These are phyloP conservation scores for Yamadazyma aaseri DNA, from an alignment of 1,139 yeast species.

Conservation along the genomic window DNA sequence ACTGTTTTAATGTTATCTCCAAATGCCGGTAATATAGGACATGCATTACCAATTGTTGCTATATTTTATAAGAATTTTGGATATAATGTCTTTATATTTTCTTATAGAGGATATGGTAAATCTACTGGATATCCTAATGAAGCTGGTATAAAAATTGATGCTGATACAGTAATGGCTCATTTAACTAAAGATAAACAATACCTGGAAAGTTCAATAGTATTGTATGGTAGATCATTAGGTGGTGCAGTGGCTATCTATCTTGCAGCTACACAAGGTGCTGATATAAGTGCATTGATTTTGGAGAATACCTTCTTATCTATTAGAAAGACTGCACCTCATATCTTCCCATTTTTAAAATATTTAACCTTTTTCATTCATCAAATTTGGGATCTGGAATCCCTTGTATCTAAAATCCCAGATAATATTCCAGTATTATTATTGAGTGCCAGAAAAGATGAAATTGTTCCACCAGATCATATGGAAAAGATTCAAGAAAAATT, in stretches of 20 bases:
- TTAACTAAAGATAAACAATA: conserved; percentile 50
- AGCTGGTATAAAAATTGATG: conserved; percentile 77
- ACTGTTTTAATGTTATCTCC: conserved; percentile 84
- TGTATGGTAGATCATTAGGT: conserved; percentile 90
- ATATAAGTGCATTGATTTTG: conserved; percentile 62
- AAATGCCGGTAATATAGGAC: conserved; percentile 97
- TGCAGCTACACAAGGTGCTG: conserved; percentile 53
- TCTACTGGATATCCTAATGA: conserved; percentile 82
- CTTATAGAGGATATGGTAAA: conserved; percentile 90
- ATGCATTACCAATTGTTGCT: conserved; percentile 79
- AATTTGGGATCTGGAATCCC: conserved; percentile 75
- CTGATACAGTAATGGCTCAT: conserved; percentile 67
- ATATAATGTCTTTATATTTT: conserved; percentile 80
- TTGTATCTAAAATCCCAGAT: conserved; percentile 52
- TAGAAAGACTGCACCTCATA: conserved; percentile 76
- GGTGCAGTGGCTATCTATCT: conserved; percentile 92
- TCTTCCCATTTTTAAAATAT: conserved; percentile 66
- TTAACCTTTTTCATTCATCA: conserved; percentile 70
- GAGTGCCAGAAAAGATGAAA: conserved; percentile 78
- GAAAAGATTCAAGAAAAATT: conserved; percentile 52
- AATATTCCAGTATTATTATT: conserved; percentile 67
- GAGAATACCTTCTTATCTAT: conserved; percentile 87
- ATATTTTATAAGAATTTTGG: conserved; percentile 63
- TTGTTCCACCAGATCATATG: conserved; percentile 91
- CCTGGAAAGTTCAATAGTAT: conserved; percentile 52